Base-by-base conservation (phyloP, 768 basidiomycete genomes). In the Calocybe indica region DNA sequence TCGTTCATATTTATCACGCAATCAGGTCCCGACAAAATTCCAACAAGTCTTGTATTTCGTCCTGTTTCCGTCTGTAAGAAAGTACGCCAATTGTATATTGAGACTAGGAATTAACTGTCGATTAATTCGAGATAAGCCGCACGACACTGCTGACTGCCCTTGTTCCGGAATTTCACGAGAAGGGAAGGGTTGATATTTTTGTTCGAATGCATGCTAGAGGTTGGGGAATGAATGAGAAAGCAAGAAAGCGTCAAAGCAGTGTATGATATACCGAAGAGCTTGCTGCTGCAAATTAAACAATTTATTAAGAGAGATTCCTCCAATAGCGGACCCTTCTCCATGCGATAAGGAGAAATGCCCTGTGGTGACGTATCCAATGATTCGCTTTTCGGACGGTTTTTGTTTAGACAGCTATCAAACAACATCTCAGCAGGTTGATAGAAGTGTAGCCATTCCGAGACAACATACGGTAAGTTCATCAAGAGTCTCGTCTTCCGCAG, bases 311-410 rank as follows among this genome's bases (percentile, higher is more conserved):
- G 88, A 70, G 12, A 97, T 65, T 0, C 83, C 80, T 12, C 83
- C 95, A 9, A 96, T 72, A 2, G 80, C 93, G 55, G 80, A 80
- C 0, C 90, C 92, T 49, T 77, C 68, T 0, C 94, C 94, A 29
- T 82, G 76, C 0, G 81, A 74, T 6, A 97, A 73, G 1, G 93
- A 94, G 60, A 78, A 86, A 50, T 82, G 83, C 0, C 93, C 94
- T 2, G 88, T 84, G 0, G 92, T 91, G 13, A 92, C 74, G 57
- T 88, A 89, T 0, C 95, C 94, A 45, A 95, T 79, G 22, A 88
- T 72, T 3, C 65, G 59, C 3, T 67, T 60, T 40, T 71, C 58
- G 1, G 67, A 56, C 5, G 81, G 72, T 6, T 65, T 61, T 5
- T 62, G 52, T 49, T 73, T 68, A 9, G 72, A 73, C 3, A 82